A percentile compares a stretch with the other conserved stretches of the same genome.
Conservation (phyloP, 345 rosid genomes). For the Heritiera littoralis region DNA sequence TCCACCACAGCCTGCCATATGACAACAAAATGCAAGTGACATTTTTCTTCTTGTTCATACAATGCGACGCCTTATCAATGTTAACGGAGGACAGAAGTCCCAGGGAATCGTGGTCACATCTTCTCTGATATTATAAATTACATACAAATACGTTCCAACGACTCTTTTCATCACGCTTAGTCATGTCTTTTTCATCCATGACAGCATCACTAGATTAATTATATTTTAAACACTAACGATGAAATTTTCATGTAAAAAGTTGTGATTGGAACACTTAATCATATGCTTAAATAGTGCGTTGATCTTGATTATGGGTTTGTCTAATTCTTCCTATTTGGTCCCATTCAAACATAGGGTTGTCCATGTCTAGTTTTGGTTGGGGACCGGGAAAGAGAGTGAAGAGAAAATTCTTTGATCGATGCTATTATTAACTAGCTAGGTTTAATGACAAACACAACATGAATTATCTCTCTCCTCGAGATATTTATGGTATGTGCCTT, state of each 20-base stretch:
- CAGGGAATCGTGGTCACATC: constrained; percentile 11
- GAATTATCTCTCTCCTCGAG: too few species aligned
- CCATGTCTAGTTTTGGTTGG: too few species aligned
- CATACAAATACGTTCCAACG: constrained; percentile 16
- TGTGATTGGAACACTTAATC: background rate
- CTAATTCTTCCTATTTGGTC: too few species aligned
- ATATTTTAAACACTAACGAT: too few species aligned
- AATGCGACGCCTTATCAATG: background rate
- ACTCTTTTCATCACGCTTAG: background rate
- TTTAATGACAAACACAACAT: too few species aligned
- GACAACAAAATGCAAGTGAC: constrained; percentile 14
- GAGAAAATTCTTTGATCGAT: too few species aligned
- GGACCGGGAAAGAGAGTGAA: too few species aligned
- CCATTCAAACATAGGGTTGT: too few species aligned
- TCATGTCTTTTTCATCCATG: background rate
- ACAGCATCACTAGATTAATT: background rate
- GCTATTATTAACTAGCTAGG: too few species aligned
- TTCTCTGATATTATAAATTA: background rate
- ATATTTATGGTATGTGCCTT: too few species aligned
- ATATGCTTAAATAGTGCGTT: too few species aligned
- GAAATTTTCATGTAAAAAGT: background rate
- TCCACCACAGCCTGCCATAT: background rate
- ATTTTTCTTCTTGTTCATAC: constrained; percentile 1
- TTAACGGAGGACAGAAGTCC: background rate
- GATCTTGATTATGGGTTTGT: too few species aligned